Percentiles rank a stretch among this genome's conserved stretches.
Conservation (phyloP, 164 flowering plant genomes). For the Berberis thunbergii region DNA sequence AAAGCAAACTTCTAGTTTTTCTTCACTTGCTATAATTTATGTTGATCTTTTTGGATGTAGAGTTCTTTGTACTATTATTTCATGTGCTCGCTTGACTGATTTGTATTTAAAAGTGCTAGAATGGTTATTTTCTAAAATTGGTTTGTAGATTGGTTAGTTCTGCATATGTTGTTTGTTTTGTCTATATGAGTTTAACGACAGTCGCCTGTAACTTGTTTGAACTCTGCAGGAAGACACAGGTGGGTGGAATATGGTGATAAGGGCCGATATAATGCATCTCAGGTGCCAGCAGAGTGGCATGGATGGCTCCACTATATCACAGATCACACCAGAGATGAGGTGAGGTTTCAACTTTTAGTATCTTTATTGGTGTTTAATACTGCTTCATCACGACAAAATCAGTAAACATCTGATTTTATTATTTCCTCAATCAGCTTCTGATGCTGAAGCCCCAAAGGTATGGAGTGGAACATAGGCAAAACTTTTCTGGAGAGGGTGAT, state of each 20-base stretch:
- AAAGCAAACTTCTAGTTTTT: too few relatives aligned
- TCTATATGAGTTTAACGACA: too few relatives aligned
- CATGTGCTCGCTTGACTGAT: too few relatives aligned
- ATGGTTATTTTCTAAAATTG: too few relatives aligned
- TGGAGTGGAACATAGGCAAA: slow-evolving; percentile 77
- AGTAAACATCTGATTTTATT: neutral
- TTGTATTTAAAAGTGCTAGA: too few relatives aligned
- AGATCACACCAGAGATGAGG: slow-evolving; percentile 97
- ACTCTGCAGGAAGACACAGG: slow-evolving; percentile 78
- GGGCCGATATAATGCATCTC: slow-evolving; percentile 90
- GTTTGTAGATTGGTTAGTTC: too few relatives aligned
- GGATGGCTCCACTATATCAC: slow-evolving; percentile 96
- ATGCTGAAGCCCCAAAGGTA: slow-evolving; percentile 82
- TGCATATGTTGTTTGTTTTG: too few relatives aligned
- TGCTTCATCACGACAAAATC: neutral
- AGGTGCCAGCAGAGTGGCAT: slow-evolving; percentile 98
- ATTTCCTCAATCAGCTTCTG: slow-evolving; percentile 46
- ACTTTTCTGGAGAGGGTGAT: slow-evolving; percentile 92
- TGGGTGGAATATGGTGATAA: slow-evolving; percentile 96
- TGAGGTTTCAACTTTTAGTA: slow-evolving; percentile 13
- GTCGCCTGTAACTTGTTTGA: neutral
- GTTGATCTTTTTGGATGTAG: too few relatives aligned
- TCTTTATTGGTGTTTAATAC: too few relatives aligned
- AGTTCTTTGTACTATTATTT: too few relatives aligned
- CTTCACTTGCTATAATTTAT: too few relatives aligned